A percentile compares a stretch with the other conserved stretches of the same genome.
These are phyloP conservation scores for Boehmeria nivea DNA, from an alignment of 306 rosid species.

Conservation along the genomic window DNA sequence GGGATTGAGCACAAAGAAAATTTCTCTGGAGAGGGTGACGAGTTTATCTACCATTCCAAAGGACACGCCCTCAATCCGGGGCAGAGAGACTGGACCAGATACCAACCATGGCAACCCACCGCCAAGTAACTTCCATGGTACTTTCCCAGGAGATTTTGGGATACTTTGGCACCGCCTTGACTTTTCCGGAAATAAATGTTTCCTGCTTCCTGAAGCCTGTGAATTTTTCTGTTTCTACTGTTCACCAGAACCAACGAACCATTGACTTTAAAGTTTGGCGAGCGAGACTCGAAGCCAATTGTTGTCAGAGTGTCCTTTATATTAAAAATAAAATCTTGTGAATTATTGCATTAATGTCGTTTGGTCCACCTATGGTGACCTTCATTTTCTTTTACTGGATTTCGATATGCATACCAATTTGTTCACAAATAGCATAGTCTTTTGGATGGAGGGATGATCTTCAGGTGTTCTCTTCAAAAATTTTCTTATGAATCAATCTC, in stretches of 20 bases:
- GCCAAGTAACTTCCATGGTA: slow-evolving; percentile 28
- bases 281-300: neutral
- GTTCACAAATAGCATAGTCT: no score
- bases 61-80: slow-evolving; percentile 93
- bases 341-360: no score
- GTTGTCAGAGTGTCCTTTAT: neutral
- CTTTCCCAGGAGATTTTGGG: slow-evolving; percentile 13
- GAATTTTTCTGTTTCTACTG: no score
- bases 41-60: slow-evolving; percentile 83
- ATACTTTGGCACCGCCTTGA: no score
- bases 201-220: slow-evolving; percentile 7
- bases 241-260: neutral
- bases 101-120: slow-evolving; percentile 79
- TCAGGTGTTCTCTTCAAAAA: no score
- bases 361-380: no score
- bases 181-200: slow-evolving; percentile 17
- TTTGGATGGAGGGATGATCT: no score
- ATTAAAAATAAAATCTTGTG: neutral
- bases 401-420: no score
- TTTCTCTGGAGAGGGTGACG: slow-evolving; percentile 91
- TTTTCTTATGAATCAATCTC: no score
- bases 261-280: neutral
- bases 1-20: slow-evolving; percentile 79
- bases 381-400: no score
- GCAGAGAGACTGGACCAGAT: slow-evolving; percentile 93